Evolutionary conservation across 345 rosid genomes (phyloP), one percentile per base, ranked within the genome.

Genomic region (Pelargonium nanum): DNA sequence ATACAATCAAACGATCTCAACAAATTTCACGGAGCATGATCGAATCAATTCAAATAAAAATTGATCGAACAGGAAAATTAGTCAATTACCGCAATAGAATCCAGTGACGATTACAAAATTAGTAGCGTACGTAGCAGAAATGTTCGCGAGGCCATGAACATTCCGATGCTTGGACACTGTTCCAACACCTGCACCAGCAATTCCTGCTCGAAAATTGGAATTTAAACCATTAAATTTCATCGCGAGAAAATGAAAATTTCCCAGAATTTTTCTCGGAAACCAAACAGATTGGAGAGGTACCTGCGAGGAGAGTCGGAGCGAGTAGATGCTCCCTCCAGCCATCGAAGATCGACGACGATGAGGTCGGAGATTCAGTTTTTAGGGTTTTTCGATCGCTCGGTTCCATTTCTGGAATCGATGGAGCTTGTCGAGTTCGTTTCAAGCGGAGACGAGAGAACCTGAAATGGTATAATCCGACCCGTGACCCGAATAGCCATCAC

Each of bases 121-220:
- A 65, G 88, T 60, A 63, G 85, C 88, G 55, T 82, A 84, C 50
- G 79, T 60, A 40, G 82, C 58, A 10, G 82, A 81, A 55, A 84
- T 79, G 65, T 74, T 81, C 5, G 95, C 75, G 4, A 76, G 70
- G 34, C 86, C 83, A 68, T 80, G 79, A 58, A 72, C 65, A 62
- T 71, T 71, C 57, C 86, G 67, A 68, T 77, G 70, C 73, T 80
- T 82, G 19, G 90, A 87, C 0, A 79, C 59, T 62, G 75, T 69
- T n/a, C 90, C 90, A 70, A 59, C 76, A 61, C 85, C 94, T 72
- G 77, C 88, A 20, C 94, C 88, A 13, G 57, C 70, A 56, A 70
- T 22, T 28, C 90, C 88, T 84, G 73, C 60, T 58, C 56, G 56
- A 2, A 59, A 34, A 34, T 34, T 34, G 45, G 12, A 34, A 34